Percentiles rank a stretch among this genome's conserved stretches.
Evolutionary conservation across 2,329 filamentous ascomycete species (phyloP).

Genomic region (Arthrobotrys conoides): DNA sequence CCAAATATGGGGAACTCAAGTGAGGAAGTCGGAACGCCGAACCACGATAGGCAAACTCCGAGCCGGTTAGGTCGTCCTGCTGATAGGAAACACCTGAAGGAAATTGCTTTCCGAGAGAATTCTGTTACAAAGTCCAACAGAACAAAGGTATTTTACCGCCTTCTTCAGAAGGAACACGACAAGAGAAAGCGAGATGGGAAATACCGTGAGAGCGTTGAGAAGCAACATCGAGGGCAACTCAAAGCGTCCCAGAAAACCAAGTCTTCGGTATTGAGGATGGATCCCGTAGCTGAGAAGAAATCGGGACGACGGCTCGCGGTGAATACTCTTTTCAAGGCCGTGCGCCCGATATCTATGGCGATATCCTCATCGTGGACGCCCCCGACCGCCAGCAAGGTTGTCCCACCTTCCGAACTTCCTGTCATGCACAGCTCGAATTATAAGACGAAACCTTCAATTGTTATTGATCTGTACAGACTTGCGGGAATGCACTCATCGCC

Average conservation of each 20-base stretch:
- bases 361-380: slow-evolving; percentile 64
- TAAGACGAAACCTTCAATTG: slow-evolving; percentile 62
- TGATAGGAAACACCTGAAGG: slow-evolving; percentile 62
- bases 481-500: slow-evolving; percentile 63
- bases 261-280: slow-evolving; percentile 62
- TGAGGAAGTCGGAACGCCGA: slow-evolving; percentile 30
- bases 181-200: slow-evolving; percentile 64
- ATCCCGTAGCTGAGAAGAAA: slow-evolving; percentile 62
- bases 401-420: slow-evolving; percentile 63
- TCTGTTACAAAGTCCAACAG: slow-evolving; percentile 61
- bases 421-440: slow-evolving; percentile 60
- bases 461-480: slow-evolving; percentile 63
- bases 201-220: slow-evolving; percentile 64
- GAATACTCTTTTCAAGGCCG: slow-evolving; percentile 65
- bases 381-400: slow-evolving; percentile 62
- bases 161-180: slow-evolving; percentile 64
- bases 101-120: slow-evolving; percentile 64
- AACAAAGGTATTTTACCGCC: slow-evolving; percentile 63
- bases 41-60: slow-evolving; percentile 50
- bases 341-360: slow-evolving; percentile 65
- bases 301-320: slow-evolving; percentile 64
- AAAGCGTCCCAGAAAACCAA: slow-evolving; percentile 63
- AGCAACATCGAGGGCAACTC: slow-evolving; percentile 64
- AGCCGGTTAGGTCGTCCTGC: slow-evolving; percentile 47
- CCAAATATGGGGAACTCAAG: slow-evolving; percentile 49